Evolutionary conservation across 108 stramenopile genomes (phyloP), one percentile per base, ranked within the genome.

Genomic region (Cyclostephanos tholiformis): DNA sequence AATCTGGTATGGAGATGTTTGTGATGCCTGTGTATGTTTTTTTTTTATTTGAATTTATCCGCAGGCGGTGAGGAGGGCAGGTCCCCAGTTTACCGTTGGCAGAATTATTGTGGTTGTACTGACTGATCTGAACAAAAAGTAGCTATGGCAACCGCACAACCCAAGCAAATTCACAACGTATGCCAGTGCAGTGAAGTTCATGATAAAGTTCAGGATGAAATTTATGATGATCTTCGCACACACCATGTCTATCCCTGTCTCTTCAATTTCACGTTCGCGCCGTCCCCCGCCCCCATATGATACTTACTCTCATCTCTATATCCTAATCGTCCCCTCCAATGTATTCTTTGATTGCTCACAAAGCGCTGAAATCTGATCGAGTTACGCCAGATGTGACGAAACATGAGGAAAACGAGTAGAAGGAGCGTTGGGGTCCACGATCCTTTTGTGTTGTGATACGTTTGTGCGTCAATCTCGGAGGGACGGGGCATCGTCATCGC

Each of bases 281-380:
- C 79, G 63, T 80, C 79, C 20, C 79, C 79, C 53, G 48, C 79
- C 23, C 74, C 75, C 79, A 80, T 80, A 19, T 71, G 68, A 76
- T 80, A 80, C 29, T 71, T 71, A 14, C 65, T 71, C 25, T 75
- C 74, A 76, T 80, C 79, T 70, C 79, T 70, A n/a, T 80, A 80
- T 27, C 79, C 79, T 46, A 80, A 49, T 41, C 75, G 68, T 57
- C 61, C 70, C 46, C 43, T 76, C 74, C 68, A 76, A 32, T 76
- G 53, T 56, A 80, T 76, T 61, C 65, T 80, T 65, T 75, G 77
- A 52, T 56, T 71, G 26, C 70, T 65, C 6, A 65, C 23, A 61
- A 78, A 78, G 41, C 77, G 64, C 52, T 78, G 77, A 20, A 66
- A 65, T 59, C 30, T 29, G 20, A 69, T 65, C 14, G 70, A 78